Evolutionary conservation across 2,329 filamentous ascomycete species (phyloP), one percentile per base, ranked within the genome.

Genomic region (Metarhizium album): DNA sequence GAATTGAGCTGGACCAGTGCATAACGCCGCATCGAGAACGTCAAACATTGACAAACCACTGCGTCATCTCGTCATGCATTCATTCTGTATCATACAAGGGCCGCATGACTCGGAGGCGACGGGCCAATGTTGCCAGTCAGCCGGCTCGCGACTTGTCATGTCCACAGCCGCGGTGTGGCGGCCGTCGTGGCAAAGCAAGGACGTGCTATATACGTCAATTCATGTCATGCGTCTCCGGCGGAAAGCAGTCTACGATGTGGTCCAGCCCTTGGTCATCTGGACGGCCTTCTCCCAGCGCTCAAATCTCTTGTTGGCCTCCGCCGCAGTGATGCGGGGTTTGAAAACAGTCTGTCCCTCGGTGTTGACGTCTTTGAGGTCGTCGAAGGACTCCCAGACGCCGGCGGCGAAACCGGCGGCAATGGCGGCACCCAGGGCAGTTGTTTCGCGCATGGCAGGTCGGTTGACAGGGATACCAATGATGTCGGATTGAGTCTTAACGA

Each of bases 401-500:
- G 84, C 79, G 3, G 86, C 87, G 57, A 90, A 80, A n/a, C 84
- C 87, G 22, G 87, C 87, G 6, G 87, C 87, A 54, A 91, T 90
- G 42, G 87, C 87, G 29, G 87, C 86, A 31, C 87, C 87, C 3
- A 91, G 75, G 1, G 87, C 84, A 3, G 87, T 93, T 2, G 87
- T 90, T 69, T 93, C 87, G 55, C 86, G 81, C 87, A 93, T 91
- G 49, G 79, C 76, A 3, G 87, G 87, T 38, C 87, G 80, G 64
- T 86, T 80, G 55, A 91, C 83, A 42, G 86, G 84, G 57, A 91
- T 90, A 49, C 83, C 82, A 59, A 88, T 87, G 45, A 91, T 78
- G 67, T 91, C 83, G 56, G 87, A 79, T 75, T 93, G 87, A 5
- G 85, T 87, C 78, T 80, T 18, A 5, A 54, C 16, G 14, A 35